These are phyloP conservation scores for Prototheca stagnorum DNA, from an alignment of 163 green algal species.

Conservation along the genomic window DNA sequence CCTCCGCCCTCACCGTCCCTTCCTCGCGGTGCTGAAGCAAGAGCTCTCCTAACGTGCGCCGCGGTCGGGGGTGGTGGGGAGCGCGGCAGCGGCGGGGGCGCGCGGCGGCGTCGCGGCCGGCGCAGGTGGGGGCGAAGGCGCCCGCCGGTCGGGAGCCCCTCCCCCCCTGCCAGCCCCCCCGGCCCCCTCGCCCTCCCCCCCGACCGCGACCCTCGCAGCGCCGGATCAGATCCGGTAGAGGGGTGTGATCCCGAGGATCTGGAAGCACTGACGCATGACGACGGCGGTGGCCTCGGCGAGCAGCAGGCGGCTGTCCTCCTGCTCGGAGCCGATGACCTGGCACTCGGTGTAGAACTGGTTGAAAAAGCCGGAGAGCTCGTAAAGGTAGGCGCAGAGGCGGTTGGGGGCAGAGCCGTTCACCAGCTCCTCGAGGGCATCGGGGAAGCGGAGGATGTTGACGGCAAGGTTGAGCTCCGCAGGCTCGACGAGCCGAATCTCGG, in stretches of 20 bases:
- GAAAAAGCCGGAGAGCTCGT: constrained; percentile 72
- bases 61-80: no score
- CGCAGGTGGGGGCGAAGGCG: no score
- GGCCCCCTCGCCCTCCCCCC: no score
- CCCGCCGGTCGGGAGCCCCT: no score
- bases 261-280: constrained; percentile 84
- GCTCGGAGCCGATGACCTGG: constrained; percentile 71
- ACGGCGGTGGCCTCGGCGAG: constrained; percentile 74
- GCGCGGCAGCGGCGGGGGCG: no score
- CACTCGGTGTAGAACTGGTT: constrained; percentile 89
- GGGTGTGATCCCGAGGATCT: constrained; percentile 81
- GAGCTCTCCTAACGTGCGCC: no score
- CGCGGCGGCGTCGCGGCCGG: no score
- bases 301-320: constrained; percentile 74
- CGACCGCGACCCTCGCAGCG: no score
- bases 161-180: no score
- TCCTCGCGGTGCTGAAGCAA: no score
- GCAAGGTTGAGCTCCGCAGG: constrained; percentile 46
- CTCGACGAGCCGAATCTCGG: constrained; percentile 38
- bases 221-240: constrained; percentile 72
- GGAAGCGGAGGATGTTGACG: constrained; percentile 25
- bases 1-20: no score
- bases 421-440: constrained; percentile 66
- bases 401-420: constrained; percentile 78
- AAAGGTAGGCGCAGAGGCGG: constrained; percentile 87